Evolutionary conservation across 352 stramenopile species (phyloP).

Genomic region (Phytophthora pini): DNA sequence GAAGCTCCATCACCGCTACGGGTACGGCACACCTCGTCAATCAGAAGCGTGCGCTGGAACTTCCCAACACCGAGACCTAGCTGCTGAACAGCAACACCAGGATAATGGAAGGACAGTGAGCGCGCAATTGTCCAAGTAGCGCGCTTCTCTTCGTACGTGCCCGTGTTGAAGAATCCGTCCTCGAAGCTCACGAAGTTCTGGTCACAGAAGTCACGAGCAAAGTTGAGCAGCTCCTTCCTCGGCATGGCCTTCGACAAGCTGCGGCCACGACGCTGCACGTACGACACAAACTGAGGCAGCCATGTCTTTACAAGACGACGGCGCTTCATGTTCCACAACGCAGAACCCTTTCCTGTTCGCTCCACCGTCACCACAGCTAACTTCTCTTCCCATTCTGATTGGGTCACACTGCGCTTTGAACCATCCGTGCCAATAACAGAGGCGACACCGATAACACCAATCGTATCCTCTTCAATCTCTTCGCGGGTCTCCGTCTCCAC

Average conservation of each 20-base stretch:
- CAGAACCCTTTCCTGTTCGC: conserved; percentile 31
- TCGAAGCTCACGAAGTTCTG: conserved; percentile 42
- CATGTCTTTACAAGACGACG: conserved; percentile 37
- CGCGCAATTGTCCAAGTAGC: conserved; percentile 39
- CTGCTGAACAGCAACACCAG: conserved; percentile 42
- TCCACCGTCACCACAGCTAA: conserved; percentile 1
- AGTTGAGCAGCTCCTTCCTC: conserved; percentile 39
- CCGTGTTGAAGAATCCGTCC: conserved; percentile 38
- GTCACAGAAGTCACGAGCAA: conserved; percentile 41
- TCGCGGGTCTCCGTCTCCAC: conserved; percentile 26
- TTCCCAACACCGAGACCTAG: conserved; percentile 39
- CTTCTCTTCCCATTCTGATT: conserved; percentile 18
- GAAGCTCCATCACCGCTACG: conserved; percentile 20
- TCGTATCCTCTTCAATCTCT: background rate
- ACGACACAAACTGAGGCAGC: conserved; percentile 40
- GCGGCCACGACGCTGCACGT: conserved; percentile 38
- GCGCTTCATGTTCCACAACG: conserved; percentile 34
- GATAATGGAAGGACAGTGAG: conserved; percentile 41
- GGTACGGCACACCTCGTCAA: conserved; percentile 36
- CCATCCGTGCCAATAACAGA: conserved; percentile 24
- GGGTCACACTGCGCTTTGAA: conserved; percentile 1
- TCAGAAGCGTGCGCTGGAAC: conserved; percentile 35
- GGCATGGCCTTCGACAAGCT: conserved; percentile 36
- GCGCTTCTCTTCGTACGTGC: conserved; percentile 43
- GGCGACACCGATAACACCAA: conserved; percentile 17